Base-by-base conservation (phyloP, 768 basidiomycete genomes). In the Pisolithus albus region DNA sequence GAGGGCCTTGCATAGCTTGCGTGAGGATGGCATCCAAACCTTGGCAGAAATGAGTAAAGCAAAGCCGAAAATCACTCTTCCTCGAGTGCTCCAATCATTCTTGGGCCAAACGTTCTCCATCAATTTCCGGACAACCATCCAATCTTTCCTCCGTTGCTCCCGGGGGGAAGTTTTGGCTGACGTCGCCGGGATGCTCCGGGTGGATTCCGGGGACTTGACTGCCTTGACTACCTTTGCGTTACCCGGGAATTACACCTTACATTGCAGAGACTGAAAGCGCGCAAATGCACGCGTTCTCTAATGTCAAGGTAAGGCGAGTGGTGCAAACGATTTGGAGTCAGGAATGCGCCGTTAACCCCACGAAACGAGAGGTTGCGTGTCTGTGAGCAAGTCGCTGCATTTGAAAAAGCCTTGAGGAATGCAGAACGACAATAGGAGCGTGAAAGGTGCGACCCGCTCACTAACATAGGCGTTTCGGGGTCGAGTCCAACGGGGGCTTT, bases 71-170 rank as follows among this genome's bases (percentile, higher is more conserved):
- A 96, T 55, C 18, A 99, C 94, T 3, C 92, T 81, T 45, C 78
- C 72, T 47, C 92, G 83, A 11, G 92, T 91, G 45, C 75, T 81
- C 81, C 84, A 87, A 61, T 94, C 88, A 57, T 83, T 70, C 61
- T 80, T 79, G 1, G 96, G 95, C 96, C 96, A 99, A 16, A 99
- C 86, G 59, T 97, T 92, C 8, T 77, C 77, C 56, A 89, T 78
- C n/a, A 99, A 75, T 48, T 75, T 77, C 64, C 83, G 86, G 53
- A 95, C 77, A 53, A 97, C 94, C 34, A 69, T 69, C 92, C 92
- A 96, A 67, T 99, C 96, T 46, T 78, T 84, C 59, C 71, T 72
- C 43, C 90, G 75, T 65, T 94, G 82, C 49, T 80, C 75, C 19
- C 59, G 64, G n/a, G 58, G 53, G 4, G 61, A 26, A 38, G 61